These are phyloP conservation scores for Apiospora marii DNA, from an alignment of 2,329 filamentous ascomycete genomes.

Conservation along the genomic window DNA sequence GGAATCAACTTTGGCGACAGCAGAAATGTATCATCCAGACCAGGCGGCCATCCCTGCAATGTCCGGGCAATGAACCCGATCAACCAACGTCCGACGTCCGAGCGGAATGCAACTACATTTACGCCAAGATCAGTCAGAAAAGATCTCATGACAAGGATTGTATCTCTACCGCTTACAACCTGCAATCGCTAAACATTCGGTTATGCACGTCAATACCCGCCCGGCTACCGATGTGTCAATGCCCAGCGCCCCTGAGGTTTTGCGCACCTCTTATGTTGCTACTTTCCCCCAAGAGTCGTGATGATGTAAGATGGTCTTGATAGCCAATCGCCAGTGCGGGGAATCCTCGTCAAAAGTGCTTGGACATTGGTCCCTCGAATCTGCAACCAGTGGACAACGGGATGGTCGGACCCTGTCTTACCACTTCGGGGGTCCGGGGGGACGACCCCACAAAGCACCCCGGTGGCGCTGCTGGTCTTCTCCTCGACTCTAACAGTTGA, in stretches of 20 bases:
- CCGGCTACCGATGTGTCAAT: neutral
- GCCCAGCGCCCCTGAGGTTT: too few species aligned
- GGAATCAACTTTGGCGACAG: neutral
- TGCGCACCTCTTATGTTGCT: neutral
- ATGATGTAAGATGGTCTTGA: neutral
- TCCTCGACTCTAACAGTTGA: neutral
- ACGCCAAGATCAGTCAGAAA: neutral
- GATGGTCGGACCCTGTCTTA: neutral
- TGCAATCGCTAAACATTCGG: neutral
- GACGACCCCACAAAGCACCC: constrained; percentile 26
- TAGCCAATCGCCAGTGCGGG: neutral
- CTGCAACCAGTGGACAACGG: neutral
- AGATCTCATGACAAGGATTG: neutral
- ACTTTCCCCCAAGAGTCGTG: neutral
- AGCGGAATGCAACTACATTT: neutral
- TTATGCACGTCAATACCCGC: neutral
- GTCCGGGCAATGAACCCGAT: neutral
- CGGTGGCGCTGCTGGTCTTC: neutral
- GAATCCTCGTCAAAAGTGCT: neutral
- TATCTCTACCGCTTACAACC: too few species aligned
- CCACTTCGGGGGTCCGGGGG: constrained; percentile 19
- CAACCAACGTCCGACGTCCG: neutral
- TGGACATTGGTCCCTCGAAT: neutral
- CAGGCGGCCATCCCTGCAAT: neutral
- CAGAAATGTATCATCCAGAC: neutral